Conservation (phyloP, 108 stramenopile species). For the Asterionellopsis glacialis region DNA sequence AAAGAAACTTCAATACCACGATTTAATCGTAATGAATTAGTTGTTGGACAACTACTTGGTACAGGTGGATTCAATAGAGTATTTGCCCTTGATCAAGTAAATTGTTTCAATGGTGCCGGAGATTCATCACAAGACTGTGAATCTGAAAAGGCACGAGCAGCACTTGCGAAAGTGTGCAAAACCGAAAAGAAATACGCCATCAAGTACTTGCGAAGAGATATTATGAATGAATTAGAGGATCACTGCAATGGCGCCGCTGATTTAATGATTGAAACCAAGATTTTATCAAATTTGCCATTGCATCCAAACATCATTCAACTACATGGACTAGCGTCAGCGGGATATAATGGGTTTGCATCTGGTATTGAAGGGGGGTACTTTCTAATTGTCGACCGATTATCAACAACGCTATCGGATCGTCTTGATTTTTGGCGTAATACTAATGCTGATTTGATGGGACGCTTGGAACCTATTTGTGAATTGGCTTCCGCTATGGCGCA, state of each 20-base stretch:
- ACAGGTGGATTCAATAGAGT: conserved; percentile 35
- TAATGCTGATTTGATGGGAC: neutral
- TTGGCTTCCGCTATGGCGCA: neutral
- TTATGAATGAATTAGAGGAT: conserved; percentile 11
- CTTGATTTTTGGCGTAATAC: conserved; percentile 2
- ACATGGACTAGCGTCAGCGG: conserved; percentile 13
- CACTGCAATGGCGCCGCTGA: conserved; percentile 20
- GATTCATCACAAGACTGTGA: neutral
- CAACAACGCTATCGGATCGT: conserved; percentile 19
- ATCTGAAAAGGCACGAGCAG: neutral
- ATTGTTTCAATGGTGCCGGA: no score
- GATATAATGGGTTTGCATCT: conserved; percentile 10
- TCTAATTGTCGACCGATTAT: conserved; percentile 5
- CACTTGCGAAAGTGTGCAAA: neutral
- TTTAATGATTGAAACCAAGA: conserved; percentile 24
- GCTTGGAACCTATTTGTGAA: neutral
- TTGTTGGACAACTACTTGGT: conserved; percentile 23
- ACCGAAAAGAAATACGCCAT: conserved; percentile 7
- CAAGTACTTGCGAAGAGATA: conserved; percentile 20
- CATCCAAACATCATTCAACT: conserved; percentile 27
- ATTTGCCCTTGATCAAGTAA: neutral
- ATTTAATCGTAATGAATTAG: conserved; percentile 9
- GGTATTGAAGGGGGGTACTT: conserved; percentile 20
- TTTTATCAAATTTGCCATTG: conserved; percentile 9
- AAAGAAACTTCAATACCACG: no score